Conservation (phyloP, 208 protist genomes). For the Leishmania aethiopica region DNA sequence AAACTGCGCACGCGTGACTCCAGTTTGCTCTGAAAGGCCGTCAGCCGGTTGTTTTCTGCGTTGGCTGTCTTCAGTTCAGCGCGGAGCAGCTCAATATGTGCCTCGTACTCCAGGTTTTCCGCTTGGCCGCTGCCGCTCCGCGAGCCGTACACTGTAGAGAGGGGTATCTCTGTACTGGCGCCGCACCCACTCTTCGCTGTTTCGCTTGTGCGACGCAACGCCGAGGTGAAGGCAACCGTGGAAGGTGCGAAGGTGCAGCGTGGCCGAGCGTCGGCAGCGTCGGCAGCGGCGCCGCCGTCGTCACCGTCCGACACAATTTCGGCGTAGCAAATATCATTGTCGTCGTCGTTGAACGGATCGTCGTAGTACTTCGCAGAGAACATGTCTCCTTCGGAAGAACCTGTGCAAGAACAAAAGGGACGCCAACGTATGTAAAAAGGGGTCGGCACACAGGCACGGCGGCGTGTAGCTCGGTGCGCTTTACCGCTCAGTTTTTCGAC, state of each 20-base stretch:
- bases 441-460: neutral
- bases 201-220: slow-evolving; percentile 5
- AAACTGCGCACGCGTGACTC: slow-evolving; percentile 54
- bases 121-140: slow-evolving; percentile 1
- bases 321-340: slow-evolving; percentile 69
- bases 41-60: slow-evolving; percentile 52
- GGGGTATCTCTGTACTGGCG: slow-evolving; percentile 18
- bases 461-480: no score
- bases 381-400: slow-evolving; percentile 7
- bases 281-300: neutral
- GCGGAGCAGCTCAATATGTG: slow-evolving; percentile 56
- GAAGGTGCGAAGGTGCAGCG: neutral
- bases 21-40: slow-evolving; percentile 43
- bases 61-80: slow-evolving; percentile 45
- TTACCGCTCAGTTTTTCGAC: neutral
- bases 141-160: slow-evolving; percentile 4
- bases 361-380: slow-evolving; percentile 50
- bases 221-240: neutral
- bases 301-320: slow-evolving; percentile 36
- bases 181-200: neutral
- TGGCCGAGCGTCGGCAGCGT: neutral
- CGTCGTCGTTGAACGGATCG: slow-evolving; percentile 67
- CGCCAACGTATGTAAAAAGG: neutral
- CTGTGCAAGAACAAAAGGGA: no score
- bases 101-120: slow-evolving; percentile 25